These are phyloP conservation scores for Noccaea caerulescens DNA, from an alignment of 345 rosid genomes.

Conservation along the genomic window DNA sequence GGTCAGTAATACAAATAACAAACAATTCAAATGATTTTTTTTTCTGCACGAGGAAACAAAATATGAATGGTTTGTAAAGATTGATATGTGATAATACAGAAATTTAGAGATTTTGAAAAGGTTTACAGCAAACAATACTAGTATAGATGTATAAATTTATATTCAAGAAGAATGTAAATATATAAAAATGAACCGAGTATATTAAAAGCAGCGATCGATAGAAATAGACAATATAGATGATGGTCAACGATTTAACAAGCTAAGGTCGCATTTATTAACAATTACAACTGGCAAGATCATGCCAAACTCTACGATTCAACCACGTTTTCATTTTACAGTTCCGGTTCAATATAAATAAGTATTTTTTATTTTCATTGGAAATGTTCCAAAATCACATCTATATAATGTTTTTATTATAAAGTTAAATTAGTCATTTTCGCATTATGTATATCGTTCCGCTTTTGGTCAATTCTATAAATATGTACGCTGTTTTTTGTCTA, in stretches of 20 bases:
- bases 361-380: too few species aligned
- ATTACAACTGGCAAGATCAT: background rate
- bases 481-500: too few species aligned
- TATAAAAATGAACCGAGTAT: background rate
- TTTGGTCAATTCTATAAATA: too few species aligned
- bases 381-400: too few species aligned
- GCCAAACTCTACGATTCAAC: background rate
- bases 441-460: too few species aligned
- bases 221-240: background rate
- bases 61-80: background rate
- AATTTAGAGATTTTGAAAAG: background rate
- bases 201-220: background rate
- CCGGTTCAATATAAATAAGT: too few species aligned
- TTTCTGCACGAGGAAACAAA: too few species aligned
- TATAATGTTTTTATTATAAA: too few species aligned
- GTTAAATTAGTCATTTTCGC: too few species aligned
- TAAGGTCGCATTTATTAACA: background rate
- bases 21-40: too few species aligned
- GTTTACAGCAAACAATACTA: background rate
- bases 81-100: background rate
- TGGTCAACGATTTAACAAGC: background rate
- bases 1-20: background rate
- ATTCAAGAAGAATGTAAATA: too few species aligned
- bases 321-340: background rate
- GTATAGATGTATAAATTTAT: background rate